A percentile compares a stretch with the other conserved stretches of the same genome.
Evolutionary conservation across 768 basidiomycete species (phyloP).

Genomic region (Collybiopsis luxurians): DNA sequence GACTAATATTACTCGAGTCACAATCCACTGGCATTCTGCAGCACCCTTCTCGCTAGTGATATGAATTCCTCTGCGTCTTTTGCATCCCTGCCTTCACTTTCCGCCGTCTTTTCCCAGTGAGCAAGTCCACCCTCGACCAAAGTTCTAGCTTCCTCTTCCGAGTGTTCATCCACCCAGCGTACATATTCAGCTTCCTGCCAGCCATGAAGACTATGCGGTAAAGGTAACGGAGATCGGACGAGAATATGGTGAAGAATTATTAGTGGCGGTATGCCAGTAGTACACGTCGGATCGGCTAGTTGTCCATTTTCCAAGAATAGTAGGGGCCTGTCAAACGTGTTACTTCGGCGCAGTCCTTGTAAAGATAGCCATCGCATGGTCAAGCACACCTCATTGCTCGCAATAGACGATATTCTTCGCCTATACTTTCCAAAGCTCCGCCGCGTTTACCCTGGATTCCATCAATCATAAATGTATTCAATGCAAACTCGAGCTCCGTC

Average conservation of each 20-base stretch:
- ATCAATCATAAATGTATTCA: conserved; percentile 75
- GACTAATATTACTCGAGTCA: conserved; percentile 3
- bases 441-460: conserved; percentile 53
- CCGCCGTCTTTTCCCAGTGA: conserved; percentile 75
- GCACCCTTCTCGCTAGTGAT: conserved; percentile 61
- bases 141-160: conserved; percentile 73
- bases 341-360: background rate
- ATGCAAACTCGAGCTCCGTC: conserved; percentile 92
- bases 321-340: conserved; percentile 55
- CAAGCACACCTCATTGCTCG: conserved; percentile 81
- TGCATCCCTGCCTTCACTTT: conserved; percentile 49
- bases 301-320: conserved; percentile 83
- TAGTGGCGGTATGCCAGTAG: conserved; percentile 77
- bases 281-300: conserved; percentile 64
- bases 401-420: conserved; percentile 83
- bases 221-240: conserved; percentile 79
- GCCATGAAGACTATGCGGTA: conserved; percentile 87
- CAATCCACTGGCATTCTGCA: background rate
- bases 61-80: conserved; percentile 58
- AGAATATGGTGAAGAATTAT: conserved; percentile 91
- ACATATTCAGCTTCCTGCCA: conserved; percentile 98
- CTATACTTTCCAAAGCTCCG: conserved; percentile 69
- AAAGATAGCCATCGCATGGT: no score
- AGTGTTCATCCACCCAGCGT: conserved; percentile 92
- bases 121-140: conserved; percentile 77